phyloP scores from a whole-genome alignment of 257 asterid genomes.

The Nicotiana knightiana region DNA sequence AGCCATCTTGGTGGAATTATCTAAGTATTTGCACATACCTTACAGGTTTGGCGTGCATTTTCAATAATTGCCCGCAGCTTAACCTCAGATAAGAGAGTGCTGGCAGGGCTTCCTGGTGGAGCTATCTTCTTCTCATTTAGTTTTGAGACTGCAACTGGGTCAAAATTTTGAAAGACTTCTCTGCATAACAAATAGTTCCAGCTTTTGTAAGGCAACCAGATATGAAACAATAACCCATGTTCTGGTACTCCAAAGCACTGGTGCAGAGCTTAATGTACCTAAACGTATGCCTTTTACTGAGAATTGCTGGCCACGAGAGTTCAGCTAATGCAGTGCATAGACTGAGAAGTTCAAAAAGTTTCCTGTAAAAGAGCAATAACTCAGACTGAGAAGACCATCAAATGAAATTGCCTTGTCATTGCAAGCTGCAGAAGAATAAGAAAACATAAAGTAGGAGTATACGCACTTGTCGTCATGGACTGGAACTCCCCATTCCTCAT shows the following conservation, averaged over 20 bases:
- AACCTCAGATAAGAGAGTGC: conserved; percentile 77
- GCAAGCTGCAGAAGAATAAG: conserved; percentile 5
- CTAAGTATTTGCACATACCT: conserved; percentile 30
- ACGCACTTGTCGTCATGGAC: conserved; percentile 76
- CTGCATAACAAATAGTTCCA: conserved; percentile 40
- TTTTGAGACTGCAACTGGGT: conserved; percentile 79
- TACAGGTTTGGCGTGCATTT: conserved; percentile 88
- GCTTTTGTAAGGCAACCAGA: neutral
- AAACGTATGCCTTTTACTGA: conserved; percentile 59
- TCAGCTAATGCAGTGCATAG: conserved; percentile 81
- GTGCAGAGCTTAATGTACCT: conserved; percentile 36
- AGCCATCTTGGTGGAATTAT: neutral
- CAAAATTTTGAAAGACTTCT: conserved; percentile 80
- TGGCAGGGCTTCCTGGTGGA: conserved; percentile 63
- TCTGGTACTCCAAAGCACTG: conserved; percentile 14
- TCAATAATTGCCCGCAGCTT: conserved; percentile 82
- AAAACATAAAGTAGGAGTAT: conserved; percentile 15
- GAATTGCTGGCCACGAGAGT: conserved; percentile 78
- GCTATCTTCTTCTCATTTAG: conserved; percentile 79
- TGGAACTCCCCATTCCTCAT: conserved; percentile 96
- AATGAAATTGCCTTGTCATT: neutral
- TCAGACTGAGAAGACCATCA: conserved; percentile 19
- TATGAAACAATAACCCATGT: conserved; percentile 10
- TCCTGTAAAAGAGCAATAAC: conserved; percentile 43
- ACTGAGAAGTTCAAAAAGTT: conserved; percentile 82